Conservation (phyloP, 345 rosid genomes). For the Syzygium oleosum region DNA sequence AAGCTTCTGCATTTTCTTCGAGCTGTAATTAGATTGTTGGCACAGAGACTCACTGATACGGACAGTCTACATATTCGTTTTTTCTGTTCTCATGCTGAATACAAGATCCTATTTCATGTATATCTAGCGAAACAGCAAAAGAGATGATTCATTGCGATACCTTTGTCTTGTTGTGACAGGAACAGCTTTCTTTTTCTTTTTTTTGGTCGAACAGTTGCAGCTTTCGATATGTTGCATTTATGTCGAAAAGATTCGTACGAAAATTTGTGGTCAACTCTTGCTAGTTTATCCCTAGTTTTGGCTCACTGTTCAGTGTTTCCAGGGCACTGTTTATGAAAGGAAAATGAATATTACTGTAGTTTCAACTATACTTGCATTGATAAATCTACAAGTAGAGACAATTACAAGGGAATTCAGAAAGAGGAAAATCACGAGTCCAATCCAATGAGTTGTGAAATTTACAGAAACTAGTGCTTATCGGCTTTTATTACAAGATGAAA, state of each 20-base stretch:
- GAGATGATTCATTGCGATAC: neutral
- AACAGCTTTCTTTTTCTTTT: neutral
- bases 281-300: neutral
- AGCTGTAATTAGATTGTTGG: neutral
- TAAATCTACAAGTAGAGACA: neutral
- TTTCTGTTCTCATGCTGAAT: neutral
- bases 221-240: neutral
- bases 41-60: neutral
- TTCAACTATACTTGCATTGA: neutral
- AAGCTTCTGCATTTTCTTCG: neutral
- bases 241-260: neutral
- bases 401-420: neutral
- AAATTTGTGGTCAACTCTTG: neutral
- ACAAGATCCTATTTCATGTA: neutral
- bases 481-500: neutral
- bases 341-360: neutral
- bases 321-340: neutral
- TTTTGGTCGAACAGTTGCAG: neutral
- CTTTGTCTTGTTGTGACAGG: neutral
- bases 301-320: neutral
- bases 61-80: neutral
- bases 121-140: neutral
- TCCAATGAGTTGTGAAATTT: neutral
- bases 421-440: neutral
- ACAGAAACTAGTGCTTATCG: neutral